phyloP scores from a whole-genome alignment of 2,329 filamentous ascomycete species.

The Pseudogymnoascus sp. region DNA sequence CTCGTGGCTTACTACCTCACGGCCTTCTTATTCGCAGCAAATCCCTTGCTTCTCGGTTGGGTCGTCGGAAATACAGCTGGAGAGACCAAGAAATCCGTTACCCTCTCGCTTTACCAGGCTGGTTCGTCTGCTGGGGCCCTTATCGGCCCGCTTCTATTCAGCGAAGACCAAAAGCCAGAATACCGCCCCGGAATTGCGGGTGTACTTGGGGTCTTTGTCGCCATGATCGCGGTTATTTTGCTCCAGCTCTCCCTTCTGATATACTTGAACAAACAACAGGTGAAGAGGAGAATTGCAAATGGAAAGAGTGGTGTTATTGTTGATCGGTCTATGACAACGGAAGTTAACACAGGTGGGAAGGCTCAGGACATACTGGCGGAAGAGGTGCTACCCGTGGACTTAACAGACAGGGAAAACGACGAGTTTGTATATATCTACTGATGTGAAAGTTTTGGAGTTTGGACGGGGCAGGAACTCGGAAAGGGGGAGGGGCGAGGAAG shows the following conservation, averaged over 20 bases:
- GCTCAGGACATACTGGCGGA: not conserved
- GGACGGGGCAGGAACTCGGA: not conserved
- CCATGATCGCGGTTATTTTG: constrained; percentile 42
- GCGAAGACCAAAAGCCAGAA: constrained; percentile 44
- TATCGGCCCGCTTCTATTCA: constrained; percentile 56
- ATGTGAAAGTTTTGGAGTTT: not conserved
- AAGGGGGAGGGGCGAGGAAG: not conserved
- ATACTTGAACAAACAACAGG: constrained; percentile 49
- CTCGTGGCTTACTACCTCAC: constrained; percentile 57
- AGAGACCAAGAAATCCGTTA: constrained; percentile 56
- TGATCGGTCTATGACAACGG: constrained; percentile 51
- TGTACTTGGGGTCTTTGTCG: constrained; percentile 46
- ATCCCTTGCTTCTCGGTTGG: constrained; percentile 60
- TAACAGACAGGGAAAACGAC: constrained; percentile 58
- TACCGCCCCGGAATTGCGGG: constrained; percentile 50
- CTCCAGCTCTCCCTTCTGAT: constrained; percentile 47
- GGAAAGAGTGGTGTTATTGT: constrained; percentile 52
- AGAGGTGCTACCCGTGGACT: constrained; percentile 38
- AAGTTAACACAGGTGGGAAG: not conserved
- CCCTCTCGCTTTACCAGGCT: constrained; percentile 57
- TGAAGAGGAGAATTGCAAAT: constrained; percentile 43
- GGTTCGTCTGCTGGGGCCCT: constrained; percentile 57
- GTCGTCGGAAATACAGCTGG: constrained; percentile 61
- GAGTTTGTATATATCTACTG: constrained; percentile 58
- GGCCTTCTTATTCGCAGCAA: constrained; percentile 57